Percentiles rank a stretch among this genome's conserved stretches.
These are phyloP conservation scores for Choanephora cucurbitarum DNA, from an alignment of 371 early-diverging fungal species.

Conservation along the genomic window DNA sequence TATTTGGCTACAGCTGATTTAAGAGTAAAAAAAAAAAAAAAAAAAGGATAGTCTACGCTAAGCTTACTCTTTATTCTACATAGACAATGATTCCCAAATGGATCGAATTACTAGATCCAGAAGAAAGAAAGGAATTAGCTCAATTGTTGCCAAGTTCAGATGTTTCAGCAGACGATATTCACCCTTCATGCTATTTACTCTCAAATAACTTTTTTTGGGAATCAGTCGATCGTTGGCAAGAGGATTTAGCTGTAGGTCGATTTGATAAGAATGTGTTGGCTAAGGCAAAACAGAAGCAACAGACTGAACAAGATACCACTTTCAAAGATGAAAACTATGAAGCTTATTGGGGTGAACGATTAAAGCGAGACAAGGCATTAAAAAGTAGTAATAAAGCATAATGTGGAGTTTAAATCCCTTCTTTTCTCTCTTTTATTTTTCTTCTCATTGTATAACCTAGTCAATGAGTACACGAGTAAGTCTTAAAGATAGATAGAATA, in stretches of 20 bases:
- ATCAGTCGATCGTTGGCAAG: slow-evolving; percentile 3
- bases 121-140: background rate
- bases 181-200: background rate
- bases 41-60: background rate
- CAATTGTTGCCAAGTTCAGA: background rate
- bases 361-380: slow-evolving; percentile 1
- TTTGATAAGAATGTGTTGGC: background rate
- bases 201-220: slow-evolving; percentile 12
- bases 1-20: slow-evolving; percentile 1
- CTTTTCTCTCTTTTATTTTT: background rate
- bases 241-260: background rate
- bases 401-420: background rate
- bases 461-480: background rate
- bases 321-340: slow-evolving; percentile 25
- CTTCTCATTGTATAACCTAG: too few relatives aligned
- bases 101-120: background rate
- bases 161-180: background rate
- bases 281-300: background rate
- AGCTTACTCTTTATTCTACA: too few relatives aligned
- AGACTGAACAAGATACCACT: background rate
- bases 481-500: background rate
- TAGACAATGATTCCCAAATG: background rate
- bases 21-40: background rate
- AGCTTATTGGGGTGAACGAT: slow-evolving; percentile 17
- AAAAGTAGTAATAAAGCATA: too few relatives aligned